Percentiles rank a stretch among this genome's conserved stretches.
These are phyloP conservation scores for Musa beccarii DNA, from an alignment of 176 grass and related monocot species.

Conservation along the genomic window DNA sequence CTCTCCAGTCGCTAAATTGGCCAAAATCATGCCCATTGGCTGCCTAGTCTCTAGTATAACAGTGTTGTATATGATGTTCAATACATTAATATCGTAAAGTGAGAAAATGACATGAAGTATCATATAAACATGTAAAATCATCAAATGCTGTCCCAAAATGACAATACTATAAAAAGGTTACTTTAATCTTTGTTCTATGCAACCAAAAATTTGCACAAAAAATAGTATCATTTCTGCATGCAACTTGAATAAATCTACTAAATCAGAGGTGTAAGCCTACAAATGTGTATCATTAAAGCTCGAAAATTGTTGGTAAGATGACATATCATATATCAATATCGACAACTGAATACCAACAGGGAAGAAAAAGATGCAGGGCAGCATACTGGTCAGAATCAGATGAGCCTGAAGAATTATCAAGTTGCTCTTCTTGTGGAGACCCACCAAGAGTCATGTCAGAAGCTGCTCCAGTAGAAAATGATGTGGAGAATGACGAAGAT, in stretches of 20 bases:
- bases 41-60: neutral
- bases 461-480: conserved; percentile 58
- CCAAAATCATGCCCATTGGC: neutral
- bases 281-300: neutral
- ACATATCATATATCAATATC: neutral
- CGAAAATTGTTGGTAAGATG: neutral
- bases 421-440: conserved; percentile 37
- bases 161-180: neutral
- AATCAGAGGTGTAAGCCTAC: neutral
- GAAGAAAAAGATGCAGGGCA: conserved; percentile 8
- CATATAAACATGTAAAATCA: neutral
- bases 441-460: conserved; percentile 62
- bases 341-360: neutral
- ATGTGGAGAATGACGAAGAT: conserved; percentile 27
- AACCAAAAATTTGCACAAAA: neutral
- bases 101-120: neutral
- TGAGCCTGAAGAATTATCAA: conserved; percentile 31
- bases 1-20: neutral
- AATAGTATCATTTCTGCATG: neutral
- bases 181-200: neutral
- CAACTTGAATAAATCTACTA: neutral
- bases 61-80: neutral
- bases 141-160: neutral
- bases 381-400: conserved; percentile 66
- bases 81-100: neutral